Base-by-base conservation (phyloP, 2,329 filamentous ascomycete species). In the Karstenula rhodostoma region DNA sequence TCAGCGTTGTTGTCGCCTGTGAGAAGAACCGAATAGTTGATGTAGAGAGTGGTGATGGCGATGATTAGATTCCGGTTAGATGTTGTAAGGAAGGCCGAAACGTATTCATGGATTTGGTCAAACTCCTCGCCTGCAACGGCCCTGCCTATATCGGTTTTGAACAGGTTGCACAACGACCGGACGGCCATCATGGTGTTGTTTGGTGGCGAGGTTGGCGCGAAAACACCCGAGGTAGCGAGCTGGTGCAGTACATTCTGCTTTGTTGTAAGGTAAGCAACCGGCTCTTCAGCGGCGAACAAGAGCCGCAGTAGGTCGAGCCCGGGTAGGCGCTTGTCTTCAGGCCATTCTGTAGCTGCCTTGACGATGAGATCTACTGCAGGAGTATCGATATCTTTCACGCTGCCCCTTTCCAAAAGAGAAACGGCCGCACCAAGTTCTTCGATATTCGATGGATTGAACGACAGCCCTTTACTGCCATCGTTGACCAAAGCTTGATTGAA, bases 151-250 rank as follows among this genome's bases (percentile, higher is more conserved):
- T 87, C 81, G 0, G 91, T 92, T 61, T 87, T 85, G 73, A 97
- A 97, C 8, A 97, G 82, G 69, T 99, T 99, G 32, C 88, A 89
- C 51, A 98, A 84, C 15, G 90, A 87, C 4, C 95, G 90, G 13
- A 93, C 83, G 0, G 90, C 89, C 83, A 99, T 91, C 90, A 98
- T 97, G 12, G 88, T 86, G 66, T 93, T 93, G 77, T 97, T 97
- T 40, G 88, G 88, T 0, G 90, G 82, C 2, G 87, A 83, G 0
- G 85, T 80, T 4, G 79, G 76, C 9, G 87, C 84, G 56, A 90
- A 87, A 1, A 88, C 83, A 0, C 78, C 86, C 53, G 84, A 86
- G 46, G 75, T 76, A 35, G 88, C 82, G 7, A 97, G 79, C 1
- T 82, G 79, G 8, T 85, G 80, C 4, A 91, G 76, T n/a, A 94